Evolutionary conservation across 2,329 filamentous ascomycete species (phyloP), one percentile per base, ranked within the genome.

Genomic region (Diplodia intermedia): DNA sequence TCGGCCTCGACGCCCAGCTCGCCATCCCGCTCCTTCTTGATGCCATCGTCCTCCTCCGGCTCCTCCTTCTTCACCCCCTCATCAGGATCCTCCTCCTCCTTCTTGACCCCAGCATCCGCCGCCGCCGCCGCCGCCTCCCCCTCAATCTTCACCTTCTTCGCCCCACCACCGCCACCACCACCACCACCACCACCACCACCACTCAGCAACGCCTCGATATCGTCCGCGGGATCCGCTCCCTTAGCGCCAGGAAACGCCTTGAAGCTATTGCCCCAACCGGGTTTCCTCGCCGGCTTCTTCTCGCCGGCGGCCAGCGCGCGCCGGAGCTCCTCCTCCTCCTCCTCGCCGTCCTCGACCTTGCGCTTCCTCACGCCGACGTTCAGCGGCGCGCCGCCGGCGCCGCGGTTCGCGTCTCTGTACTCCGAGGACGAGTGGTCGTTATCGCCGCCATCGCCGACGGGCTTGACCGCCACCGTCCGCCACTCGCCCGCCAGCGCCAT

Each of bases 401-500:
- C 82, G 8, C 82, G 79, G 33, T 81, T 79, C 36, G 80, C 77
- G 79, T 15, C 83, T 72, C 53, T 73, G 69, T 57, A 31, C 15
- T 31, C 20, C 1, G 33, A 36, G 8, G 18, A 11, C 33, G 33
- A 36, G 8, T 7, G 2, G 9, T 3, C 33, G 33, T 36, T 3
- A 26, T 26, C 23, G n/a, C n/a, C 33, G 7, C 15, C 36, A 26
- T 12, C 57, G 36, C 11, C 57, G 29, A 9, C 12, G 2, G 29
- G 52, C 61, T 43, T 62, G 31, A 63, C 84, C 54, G 88, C 84
- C 50, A 92, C 86, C 6, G 86, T 88, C 69, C 92, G 88, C 94
- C 94, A 99, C 65, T 97, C 91, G 38, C 95, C 93, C 4, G 90
- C 89, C 82, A 97, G 89, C 5, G 94, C 93, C 87, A 97, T 89